Evolutionary conservation across 2,329 filamentous ascomycete genomes (phyloP), one percentile per base, ranked within the genome.

Genomic region (Zymoseptoria pseudotritici): DNA sequence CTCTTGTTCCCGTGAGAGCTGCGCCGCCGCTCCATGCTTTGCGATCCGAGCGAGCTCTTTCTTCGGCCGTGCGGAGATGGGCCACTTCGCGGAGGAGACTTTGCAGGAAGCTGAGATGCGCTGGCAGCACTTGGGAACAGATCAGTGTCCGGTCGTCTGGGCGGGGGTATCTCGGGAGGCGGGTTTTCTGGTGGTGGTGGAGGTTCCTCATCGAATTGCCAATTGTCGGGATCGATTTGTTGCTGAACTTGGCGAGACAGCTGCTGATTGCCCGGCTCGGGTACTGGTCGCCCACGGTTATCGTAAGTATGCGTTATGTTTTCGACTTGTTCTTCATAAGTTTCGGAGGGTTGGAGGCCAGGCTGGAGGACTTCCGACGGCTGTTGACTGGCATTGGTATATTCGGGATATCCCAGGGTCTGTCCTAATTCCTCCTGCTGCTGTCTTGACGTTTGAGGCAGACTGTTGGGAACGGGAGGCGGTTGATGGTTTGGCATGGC

Each of bases 121-220:
- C 62, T 65, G 7, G 84, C 91, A 51, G 91, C 89, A 53, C 85
- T 86, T 0, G 93, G 92, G 64, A 97, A 97, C 4, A 84, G 82
- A 73, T 97, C 93, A 0, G 87, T 94, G 70, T 97, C 93, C 1
- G 91, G 91, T 63, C 92, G 77, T 62, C 83, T 78, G 10, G 86
- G 76, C 74, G 87, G 65, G 69, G 79, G 75, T 10, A 80, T 72
- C 58, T 81, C 80, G 55, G 80, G 77, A 1, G 78, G 69, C 42
- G 60, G 50, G 42, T 54, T 53, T n/a, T 63, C 62, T 11, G 83
- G 76, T n/a, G 61, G 58, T 50, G 89, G 87, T n/a, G 81, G 79
- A 13, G 64, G 60, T 8, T 85, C 82, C 60, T 97, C 91, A 57
- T 93, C 90, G 67, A 99, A 99, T 70, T 95, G 92, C 94, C 94